Percentiles rank a stretch among this genome's conserved stretches.
Conservation (phyloP, 257 asterid species). For the Euphrasia confusa region DNA sequence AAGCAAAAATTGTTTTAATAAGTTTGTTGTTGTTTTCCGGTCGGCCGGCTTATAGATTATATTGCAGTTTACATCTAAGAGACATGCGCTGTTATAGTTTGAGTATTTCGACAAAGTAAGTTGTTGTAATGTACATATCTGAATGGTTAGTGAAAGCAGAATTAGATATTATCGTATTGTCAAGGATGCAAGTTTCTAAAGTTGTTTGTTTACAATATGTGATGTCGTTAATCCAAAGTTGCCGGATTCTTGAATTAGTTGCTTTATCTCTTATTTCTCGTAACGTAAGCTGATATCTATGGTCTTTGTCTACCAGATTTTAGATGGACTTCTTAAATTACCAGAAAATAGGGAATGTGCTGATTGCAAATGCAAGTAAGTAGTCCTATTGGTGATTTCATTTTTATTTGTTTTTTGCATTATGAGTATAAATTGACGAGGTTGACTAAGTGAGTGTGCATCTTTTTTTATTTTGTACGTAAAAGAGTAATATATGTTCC, state of each 20-base stretch:
- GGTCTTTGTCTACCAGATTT: slow-evolving; percentile 49
- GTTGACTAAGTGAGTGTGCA: background rate
- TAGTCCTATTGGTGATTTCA: slow-evolving; percentile 28
- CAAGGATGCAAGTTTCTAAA: slow-evolving; percentile 1
- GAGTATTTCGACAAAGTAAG: background rate
- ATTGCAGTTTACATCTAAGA: background rate
- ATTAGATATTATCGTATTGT: background rate
- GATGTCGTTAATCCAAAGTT: slow-evolving; percentile 6
- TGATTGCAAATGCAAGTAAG: slow-evolving; percentile 96
- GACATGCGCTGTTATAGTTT: background rate
- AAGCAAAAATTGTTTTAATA: background rate
- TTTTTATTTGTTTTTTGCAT: slow-evolving; percentile 12
- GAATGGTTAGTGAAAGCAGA: slow-evolving; percentile 7
- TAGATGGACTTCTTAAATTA: slow-evolving; percentile 95
- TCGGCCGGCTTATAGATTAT: background rate
- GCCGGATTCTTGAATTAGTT: slow-evolving; percentile 11
- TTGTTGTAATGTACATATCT: slow-evolving; percentile 12
- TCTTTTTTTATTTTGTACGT: too few relatives aligned
- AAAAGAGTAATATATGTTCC: background rate
- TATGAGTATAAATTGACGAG: background rate
- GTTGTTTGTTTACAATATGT: background rate
- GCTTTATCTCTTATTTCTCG: slow-evolving; percentile 12
- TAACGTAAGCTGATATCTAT: slow-evolving; percentile 14
- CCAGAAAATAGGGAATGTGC: slow-evolving; percentile 99
- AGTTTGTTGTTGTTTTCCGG: slow-evolving; percentile 9